Percentiles rank a stretch among this genome's conserved stretches.
These are phyloP conservation scores for Mangifera indica DNA, from an alignment of 345 rosid genomes.

Conservation along the genomic window DNA sequence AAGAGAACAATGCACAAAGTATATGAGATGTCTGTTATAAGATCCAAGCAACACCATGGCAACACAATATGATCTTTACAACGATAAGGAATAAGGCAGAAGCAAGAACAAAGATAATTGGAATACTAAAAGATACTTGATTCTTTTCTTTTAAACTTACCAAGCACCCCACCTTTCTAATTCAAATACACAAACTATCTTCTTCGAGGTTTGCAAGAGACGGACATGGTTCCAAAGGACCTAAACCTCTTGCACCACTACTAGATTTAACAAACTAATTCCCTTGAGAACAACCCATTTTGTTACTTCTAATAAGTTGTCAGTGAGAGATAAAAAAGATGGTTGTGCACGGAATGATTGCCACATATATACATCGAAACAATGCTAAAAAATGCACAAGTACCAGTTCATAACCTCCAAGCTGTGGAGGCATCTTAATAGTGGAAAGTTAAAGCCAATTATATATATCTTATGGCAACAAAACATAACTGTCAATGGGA, in stretches of 20 bases:
- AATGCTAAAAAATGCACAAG: neutral
- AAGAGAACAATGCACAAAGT: neutral
- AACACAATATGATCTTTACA: neutral
- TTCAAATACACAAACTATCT: no score
- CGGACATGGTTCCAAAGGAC: no score
- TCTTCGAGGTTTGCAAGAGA: no score
- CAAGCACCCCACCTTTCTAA: no score
- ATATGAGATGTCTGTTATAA: neutral
- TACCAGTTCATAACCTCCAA: conserved; percentile 1
- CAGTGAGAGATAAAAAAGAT: neutral
- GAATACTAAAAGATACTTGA: neutral
- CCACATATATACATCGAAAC: neutral
- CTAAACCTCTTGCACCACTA: no score
- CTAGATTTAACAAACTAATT: no score
- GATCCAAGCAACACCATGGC: neutral
- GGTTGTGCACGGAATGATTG: neutral
- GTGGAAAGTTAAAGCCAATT: neutral
- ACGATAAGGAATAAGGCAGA: conserved; percentile 4
- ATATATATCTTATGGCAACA: neutral
- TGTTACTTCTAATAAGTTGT: no score
- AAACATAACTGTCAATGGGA: neutral
- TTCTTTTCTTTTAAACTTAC: no score
- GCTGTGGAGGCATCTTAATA: neutral
- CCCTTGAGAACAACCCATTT: neutral
- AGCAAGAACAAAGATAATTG: neutral